phyloP scores from a whole-genome alignment of 768 basidiomycete genomes.

The Tricholoma hemisulphureum region DNA sequence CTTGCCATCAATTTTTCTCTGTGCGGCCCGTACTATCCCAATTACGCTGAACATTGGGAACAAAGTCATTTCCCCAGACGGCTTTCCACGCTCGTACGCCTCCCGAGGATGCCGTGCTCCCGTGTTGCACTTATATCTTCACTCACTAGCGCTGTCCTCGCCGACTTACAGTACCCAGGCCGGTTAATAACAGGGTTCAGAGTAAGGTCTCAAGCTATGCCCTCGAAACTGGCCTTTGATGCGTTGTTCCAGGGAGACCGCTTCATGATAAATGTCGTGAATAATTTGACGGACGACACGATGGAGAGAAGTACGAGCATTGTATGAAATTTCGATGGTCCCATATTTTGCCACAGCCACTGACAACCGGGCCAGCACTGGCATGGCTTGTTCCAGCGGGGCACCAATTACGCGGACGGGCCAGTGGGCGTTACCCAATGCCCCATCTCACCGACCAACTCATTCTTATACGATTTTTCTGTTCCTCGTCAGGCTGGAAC shows the following conservation, averaged over 20 bases:
- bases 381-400: conserved; percentile 33
- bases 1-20: conserved; percentile 7
- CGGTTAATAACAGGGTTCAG: conserved; percentile 36
- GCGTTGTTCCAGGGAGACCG: conserved; percentile 30
- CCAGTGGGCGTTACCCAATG: conserved; percentile 32
- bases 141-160: conserved; percentile 25
- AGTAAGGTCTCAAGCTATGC: conserved; percentile 12
- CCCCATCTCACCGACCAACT: conserved; percentile 32
- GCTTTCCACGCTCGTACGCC: conserved; percentile 19
- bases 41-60: conserved; percentile 20
- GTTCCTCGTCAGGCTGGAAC: conserved; percentile 32
- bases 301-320: conserved; percentile 42
- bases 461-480: conserved; percentile 35
- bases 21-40: conserved; percentile 8
- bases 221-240: not conserved
- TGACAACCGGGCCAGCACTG: conserved; percentile 24
- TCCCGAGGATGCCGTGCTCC: not conserved
- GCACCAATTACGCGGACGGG: conserved; percentile 34
- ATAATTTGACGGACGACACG: conserved; percentile 35
- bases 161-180: conserved; percentile 33
- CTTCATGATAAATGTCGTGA: conserved; percentile 42
- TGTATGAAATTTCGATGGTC: conserved; percentile 22
- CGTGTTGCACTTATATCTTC: not conserved
- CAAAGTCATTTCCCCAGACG: conserved; percentile 23
- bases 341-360: not conserved